A percentile compares a stretch with the other conserved stretches of the same genome.
Evolutionary conservation across 2,329 filamentous ascomycete species (phyloP).

Genomic region (Trichoderma sp.): DNA sequence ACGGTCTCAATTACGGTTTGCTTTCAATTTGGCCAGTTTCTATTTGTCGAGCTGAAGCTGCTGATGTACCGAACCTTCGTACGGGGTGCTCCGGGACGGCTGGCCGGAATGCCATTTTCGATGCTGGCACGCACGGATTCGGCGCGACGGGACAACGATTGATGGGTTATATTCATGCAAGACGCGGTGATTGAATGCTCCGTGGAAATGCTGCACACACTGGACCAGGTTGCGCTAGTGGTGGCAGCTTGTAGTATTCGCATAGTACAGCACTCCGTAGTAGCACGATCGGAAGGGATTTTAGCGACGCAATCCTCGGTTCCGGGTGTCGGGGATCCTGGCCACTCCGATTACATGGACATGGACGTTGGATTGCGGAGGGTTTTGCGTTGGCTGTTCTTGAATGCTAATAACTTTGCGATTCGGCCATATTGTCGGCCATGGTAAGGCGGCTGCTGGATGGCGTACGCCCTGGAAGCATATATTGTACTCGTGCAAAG

Average conservation of each 20-base stretch:
- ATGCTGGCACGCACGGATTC: background rate
- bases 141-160: background rate
- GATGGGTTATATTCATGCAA: background rate
- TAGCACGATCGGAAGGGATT: background rate
- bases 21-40: constrained; percentile 27
- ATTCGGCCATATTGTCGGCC: too few species aligned
- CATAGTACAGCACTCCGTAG: too few species aligned
- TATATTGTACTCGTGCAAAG: too few species aligned
- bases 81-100: background rate
- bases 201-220: background rate
- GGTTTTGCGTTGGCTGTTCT: background rate
- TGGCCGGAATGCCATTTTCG: background rate
- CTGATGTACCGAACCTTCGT: constrained; percentile 1
- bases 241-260: background rate
- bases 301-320: background rate
- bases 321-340: background rate
- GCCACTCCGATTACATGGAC: background rate
- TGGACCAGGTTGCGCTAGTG: background rate
- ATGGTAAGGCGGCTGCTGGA: background rate
- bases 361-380: background rate
- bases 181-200: background rate
- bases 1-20: constrained; percentile 7
- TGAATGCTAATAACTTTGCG: background rate
- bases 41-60: constrained; percentile 23
- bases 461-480: background rate